These are phyloP conservation scores for Ogataea glucozyma DNA, from an alignment of 805 yeast species.

Conservation along the genomic window DNA sequence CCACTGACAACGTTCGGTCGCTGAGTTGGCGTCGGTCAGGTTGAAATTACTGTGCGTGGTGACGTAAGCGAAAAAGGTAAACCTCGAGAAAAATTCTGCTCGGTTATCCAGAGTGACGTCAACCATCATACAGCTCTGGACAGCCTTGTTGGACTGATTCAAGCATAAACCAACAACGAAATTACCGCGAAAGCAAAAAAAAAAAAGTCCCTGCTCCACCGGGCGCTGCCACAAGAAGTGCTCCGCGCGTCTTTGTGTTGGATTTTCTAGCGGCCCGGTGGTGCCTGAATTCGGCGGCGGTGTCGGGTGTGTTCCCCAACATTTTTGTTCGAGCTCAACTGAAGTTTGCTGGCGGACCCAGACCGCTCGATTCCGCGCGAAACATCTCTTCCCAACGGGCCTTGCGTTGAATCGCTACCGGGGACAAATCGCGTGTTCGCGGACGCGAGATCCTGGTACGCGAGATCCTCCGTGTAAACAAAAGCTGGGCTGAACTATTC, in stretches of 20 bases:
- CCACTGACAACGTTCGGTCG: too few relatives aligned
- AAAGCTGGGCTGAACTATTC: constrained; percentile 6
- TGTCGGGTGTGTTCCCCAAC: constrained; percentile 8
- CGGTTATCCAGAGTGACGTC: constrained; percentile 5
- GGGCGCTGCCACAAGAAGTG: background rate
- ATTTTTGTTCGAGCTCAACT: constrained; percentile 13
- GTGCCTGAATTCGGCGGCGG: constrained; percentile 1
- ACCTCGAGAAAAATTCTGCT: background rate
- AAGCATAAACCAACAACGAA: background rate
- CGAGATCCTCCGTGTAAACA: too few relatives aligned
- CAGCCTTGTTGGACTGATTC: constrained; percentile 4
- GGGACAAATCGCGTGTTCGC: background rate
- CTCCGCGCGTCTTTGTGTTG: constrained; percentile 4
- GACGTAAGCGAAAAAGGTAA: background rate
- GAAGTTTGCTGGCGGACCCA: constrained; percentile 11
- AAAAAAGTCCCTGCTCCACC: background rate
- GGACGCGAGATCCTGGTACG: constrained; percentile 4
- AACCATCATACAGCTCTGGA: constrained; percentile 4
- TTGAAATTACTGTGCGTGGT: too few relatives aligned
- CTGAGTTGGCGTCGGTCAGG: too few relatives aligned
- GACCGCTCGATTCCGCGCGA: background rate
- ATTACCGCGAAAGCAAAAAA: background rate
- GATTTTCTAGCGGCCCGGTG: constrained; percentile 1
- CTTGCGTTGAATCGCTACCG: background rate
- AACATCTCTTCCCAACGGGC: too few relatives aligned